A percentile compares a stretch with the other conserved stretches of the same genome.
Conservation (phyloP, 2,329 filamentous ascomycete genomes). For the Nigrospora osmanthi region DNA sequence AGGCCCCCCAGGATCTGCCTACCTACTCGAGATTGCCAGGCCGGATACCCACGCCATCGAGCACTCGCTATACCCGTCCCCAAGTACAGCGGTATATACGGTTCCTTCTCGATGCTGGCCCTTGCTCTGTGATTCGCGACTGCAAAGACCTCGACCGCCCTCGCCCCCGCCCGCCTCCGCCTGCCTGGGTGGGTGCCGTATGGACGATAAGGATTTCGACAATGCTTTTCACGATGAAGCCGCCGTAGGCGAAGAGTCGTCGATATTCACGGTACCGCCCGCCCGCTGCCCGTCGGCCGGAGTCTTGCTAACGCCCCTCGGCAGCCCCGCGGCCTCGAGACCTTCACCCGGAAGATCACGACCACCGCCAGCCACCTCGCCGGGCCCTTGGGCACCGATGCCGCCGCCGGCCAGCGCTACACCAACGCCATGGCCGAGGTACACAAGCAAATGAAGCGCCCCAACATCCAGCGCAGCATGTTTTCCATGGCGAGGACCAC, state of each 20-base stretch:
- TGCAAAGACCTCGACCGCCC: no score
- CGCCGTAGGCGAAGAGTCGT: constrained; percentile 20
- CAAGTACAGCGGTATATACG: no score
- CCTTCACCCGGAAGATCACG: constrained; percentile 90
- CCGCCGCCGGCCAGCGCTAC: constrained; percentile 58
- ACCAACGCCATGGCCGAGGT: constrained; percentile 82
- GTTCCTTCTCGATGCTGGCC: no score
- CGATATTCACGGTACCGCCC: constrained; percentile 20
- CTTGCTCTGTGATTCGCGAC: no score
- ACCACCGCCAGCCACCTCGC: constrained; percentile 90
- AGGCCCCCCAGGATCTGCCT: no score
- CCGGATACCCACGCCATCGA: no score
- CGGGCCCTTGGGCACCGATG: constrained; percentile 49
- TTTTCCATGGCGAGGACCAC: constrained; percentile 87
- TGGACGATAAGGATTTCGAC: constrained; percentile 23
- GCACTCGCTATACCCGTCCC: no score
- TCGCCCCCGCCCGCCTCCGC: neutral
- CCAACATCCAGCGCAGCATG: constrained; percentile 77
- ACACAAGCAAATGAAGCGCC: constrained; percentile 79
- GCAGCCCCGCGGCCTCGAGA: constrained; percentile 80
- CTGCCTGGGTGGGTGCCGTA: constrained; percentile 15
- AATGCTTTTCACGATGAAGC: constrained; percentile 25
- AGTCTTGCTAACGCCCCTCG: constrained; percentile 3
- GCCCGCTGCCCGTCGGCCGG: constrained; percentile 1
- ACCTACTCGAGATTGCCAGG: no score